Evolutionary conservation across 495 filamentous ascomycete species (phyloP), one percentile per base, ranked within the genome.

Genomic region (Corynascus novoguineensis): DNA sequence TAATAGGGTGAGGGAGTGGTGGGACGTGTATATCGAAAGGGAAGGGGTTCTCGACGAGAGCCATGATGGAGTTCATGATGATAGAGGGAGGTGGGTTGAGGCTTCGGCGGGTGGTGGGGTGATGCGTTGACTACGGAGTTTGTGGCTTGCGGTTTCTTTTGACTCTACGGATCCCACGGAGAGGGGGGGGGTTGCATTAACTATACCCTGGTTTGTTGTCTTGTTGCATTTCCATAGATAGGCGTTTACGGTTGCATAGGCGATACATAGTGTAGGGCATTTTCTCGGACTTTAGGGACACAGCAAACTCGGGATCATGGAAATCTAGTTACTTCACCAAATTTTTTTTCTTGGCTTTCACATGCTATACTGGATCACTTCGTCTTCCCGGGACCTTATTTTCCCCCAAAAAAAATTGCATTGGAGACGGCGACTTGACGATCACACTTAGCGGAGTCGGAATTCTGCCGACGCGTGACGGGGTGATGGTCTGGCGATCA

Each of bases 141-240:
- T n/a, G 38, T 15, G 25, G 25, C 14, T 49, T 41, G 15, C 24
- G 14, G 5, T 58, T 52, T 28, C 2, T 58, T 34, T 53, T 19
- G 44, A n/a, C n/a, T 53, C 40, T 47, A 14, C 38, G 29, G 29
- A 24, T 32, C 27, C 40, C 38, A 14, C 38, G 29, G 29, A 24
- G 24, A 25, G 50, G 25, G 4, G 21, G 42, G 19, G 15, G 51
- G 12, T 48, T 47, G 21, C 31, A 40, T 8, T n/a, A n/a, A n/a
- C n/a, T 48, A 47, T 55, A 55, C 53, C 52, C 34, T 55, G 44
- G 24, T 35, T 55, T n/a, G 15, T 31, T 24, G n/a, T n/a, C n/a
- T n/a, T n/a, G n/a, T 1, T 35, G 51, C 4, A n/a, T 45, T 25
- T 17, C 19, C 28, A 14, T n/a, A 22, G 27, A 31, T 44, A 22